Conservation (phyloP, 2,329 filamentous ascomycete genomes). For the Verticillium klebahnii region DNA sequence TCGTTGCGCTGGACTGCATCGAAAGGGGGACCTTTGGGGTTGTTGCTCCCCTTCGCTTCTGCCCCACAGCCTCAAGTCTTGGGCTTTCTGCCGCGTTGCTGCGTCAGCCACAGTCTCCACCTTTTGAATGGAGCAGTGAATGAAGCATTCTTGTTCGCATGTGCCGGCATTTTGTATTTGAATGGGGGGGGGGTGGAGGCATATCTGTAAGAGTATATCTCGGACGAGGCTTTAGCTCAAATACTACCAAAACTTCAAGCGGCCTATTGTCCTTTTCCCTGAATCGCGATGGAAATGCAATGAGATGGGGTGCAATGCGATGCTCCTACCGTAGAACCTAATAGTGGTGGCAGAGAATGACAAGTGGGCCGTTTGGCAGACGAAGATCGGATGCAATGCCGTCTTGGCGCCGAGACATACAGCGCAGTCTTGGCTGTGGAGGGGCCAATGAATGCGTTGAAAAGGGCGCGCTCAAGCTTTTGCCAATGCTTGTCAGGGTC, state of each 20-base stretch:
- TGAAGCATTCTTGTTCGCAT: not conserved
- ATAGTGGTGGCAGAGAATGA: not conserved
- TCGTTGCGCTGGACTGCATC: not conserved
- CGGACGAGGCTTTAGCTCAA: too few relatives aligned
- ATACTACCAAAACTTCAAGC: not conserved
- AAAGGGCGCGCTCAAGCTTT: constrained; percentile 1
- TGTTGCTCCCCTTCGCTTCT: not conserved
- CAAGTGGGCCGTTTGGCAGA: not conserved
- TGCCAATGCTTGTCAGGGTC: constrained; percentile 1
- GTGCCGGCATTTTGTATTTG: not conserved
- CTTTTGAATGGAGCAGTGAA: not conserved
- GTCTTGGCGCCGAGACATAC: constrained; percentile 1
- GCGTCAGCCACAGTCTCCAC: not conserved
- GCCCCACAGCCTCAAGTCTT: not conserved
- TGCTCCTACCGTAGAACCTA: not conserved
- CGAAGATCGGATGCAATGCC: not conserved
- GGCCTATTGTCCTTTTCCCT: not conserved
- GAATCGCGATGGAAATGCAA: too few relatives aligned
- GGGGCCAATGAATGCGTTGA: not conserved
- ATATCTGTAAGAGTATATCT: not conserved
- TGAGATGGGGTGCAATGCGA: not conserved
- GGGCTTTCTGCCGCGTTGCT: not conserved
- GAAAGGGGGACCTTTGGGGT: not conserved
- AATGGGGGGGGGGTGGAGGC: not conserved
- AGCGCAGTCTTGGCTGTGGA: constrained; percentile 1